Evolutionary conservation across 139 green algal species (phyloP).

Genomic region (Chlorella sp.): DNA sequence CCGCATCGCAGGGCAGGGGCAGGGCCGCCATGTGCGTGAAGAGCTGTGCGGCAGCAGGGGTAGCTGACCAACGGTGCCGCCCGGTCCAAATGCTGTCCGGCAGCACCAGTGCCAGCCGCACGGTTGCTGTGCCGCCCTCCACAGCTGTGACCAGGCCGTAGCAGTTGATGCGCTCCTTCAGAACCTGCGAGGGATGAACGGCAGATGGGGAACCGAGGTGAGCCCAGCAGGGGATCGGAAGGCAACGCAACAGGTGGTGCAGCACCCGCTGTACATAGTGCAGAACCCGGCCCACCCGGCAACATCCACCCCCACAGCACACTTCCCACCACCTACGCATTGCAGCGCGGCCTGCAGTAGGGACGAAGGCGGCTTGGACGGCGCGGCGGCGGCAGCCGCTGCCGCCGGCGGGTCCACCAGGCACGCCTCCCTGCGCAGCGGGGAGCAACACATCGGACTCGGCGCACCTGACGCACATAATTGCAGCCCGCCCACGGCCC

Average conservation of each 20-base stretch:
- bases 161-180: not conserved
- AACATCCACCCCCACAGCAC: too few species aligned
- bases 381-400: not conserved
- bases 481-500: not conserved
- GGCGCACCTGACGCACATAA: not conserved
- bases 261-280: too few species aligned
- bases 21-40: slow-evolving; percentile 10
- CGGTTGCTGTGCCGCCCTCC: not conserved
- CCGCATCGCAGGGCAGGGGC: not conserved
- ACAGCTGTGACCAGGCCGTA: not conserved
- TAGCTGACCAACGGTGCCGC: not conserved
- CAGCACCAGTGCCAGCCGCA: not conserved
- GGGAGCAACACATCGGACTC: too few species aligned
- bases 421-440: not conserved
- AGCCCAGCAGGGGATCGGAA: too few species aligned
- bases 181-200: not conserved
- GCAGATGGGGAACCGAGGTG: not conserved
- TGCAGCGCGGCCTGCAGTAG: not conserved
- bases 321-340: not conserved
- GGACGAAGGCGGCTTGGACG: not conserved
- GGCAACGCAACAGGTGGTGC: too few species aligned
- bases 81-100: not conserved
- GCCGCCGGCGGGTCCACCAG: not conserved
- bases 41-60: not conserved
- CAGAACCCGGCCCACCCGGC: too few species aligned